phyloP scores from a whole-genome alignment of 176 grass and related monocot species.

The Chrysopogon serrulatus region DNA sequence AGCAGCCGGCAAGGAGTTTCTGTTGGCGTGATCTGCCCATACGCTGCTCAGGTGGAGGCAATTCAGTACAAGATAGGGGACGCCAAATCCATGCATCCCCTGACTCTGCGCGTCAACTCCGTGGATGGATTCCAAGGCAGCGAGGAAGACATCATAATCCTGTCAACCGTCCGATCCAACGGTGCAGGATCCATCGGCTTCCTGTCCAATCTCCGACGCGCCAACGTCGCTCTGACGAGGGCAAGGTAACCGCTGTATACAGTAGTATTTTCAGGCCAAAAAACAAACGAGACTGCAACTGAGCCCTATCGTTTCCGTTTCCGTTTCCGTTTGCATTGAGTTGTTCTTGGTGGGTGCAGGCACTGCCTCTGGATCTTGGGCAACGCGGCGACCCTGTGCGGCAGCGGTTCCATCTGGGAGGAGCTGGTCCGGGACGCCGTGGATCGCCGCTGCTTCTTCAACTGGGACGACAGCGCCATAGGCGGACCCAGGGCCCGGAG shows the following conservation, averaged over 20 bases:
- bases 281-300: neutral
- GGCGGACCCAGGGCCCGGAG: too few relatives aligned
- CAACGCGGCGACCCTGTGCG: too few relatives aligned
- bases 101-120: constrained; percentile 37
- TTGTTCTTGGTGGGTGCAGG: too few relatives aligned
- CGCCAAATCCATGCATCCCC: neutral
- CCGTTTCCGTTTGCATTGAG: too few relatives aligned
- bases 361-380: too few relatives aligned
- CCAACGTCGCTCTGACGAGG: constrained; percentile 64
- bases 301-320: neutral
- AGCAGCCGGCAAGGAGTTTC: neutral
- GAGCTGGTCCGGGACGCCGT: too few relatives aligned
- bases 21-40: too few relatives aligned
- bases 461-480: too few relatives aligned
- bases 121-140: constrained; percentile 80
- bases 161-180: constrained; percentile 73
- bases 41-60: too few relatives aligned
- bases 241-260: constrained; percentile 42
- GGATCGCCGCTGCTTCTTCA: too few relatives aligned
- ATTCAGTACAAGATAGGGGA: too few relatives aligned
- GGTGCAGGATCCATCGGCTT: constrained; percentile 44
- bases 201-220: constrained; percentile 39
- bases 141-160: constrained; percentile 64
- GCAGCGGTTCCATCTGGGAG: too few relatives aligned
- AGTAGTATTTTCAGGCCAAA: neutral